Evolutionary conservation across 2,329 filamentous ascomycete species (phyloP), one percentile per base, ranked within the genome.

Genomic region (Trichoderma pleuroti): DNA sequence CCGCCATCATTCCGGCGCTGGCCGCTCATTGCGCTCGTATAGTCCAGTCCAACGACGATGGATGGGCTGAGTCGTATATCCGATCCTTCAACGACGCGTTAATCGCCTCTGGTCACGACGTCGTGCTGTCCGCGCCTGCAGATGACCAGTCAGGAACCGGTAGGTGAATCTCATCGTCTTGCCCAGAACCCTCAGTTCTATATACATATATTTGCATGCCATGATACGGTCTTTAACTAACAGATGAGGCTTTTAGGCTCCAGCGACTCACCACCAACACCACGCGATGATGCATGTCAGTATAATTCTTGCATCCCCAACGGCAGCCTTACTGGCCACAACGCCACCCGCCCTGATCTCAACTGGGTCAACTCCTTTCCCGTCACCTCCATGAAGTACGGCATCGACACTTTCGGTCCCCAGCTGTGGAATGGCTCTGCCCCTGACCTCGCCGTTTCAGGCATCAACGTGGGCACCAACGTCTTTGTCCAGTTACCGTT

Each of bases 281-380:
- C 80, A 1, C 85, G 88, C 59, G 82, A 77, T 3, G 71, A 80
- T 0, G 77, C 87, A 0, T 93, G 91, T 76, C 80, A 90, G 72
- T 92, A 86, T 79, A 76, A 86, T 76, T 89, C 86, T 76, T 93
- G 91, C 76, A 82, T 88, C 0, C 80, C 84, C 11, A 82, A 84
- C 74, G 88, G 85, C 75, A 88, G 85, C 75, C 85, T 88, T 1
- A 82, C 83, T 18, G 90, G 90, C 49, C 78, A 80, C 74, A 91
- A 92, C 75, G 79, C 81, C 11, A 85, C 85, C 0, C 82, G 87
- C 71, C 82, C 87, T 0, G 85, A 86, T 6, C 83, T 92, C 59
- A 90, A 92, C 83, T 93, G 91, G 83, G 90, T 93, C 71, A 93
- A 93, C 81, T 90, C 88, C 0, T 92, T 83, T 79, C 90, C 91